phyloP scores from a whole-genome alignment of 179 eudicot genomes.

The Silene vulgaris region DNA sequence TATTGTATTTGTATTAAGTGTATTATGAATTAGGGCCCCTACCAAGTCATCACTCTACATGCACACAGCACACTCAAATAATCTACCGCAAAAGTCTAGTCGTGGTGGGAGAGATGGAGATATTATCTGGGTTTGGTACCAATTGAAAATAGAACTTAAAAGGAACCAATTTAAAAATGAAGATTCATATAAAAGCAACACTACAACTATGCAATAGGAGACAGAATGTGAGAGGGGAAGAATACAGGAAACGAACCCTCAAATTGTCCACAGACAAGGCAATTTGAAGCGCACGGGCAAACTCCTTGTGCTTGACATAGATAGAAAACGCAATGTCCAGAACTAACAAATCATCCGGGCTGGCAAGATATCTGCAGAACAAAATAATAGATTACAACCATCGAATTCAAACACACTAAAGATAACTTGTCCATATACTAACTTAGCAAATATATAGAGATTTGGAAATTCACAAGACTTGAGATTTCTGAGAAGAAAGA shows the following conservation, averaged over 20 bases:
- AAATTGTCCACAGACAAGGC: conserved; percentile 25
- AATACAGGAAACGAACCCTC: conserved; percentile 44
- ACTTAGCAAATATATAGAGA: background rate
- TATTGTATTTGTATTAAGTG: too few species aligned
- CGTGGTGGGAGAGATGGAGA: too few species aligned
- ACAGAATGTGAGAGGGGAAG: background rate
- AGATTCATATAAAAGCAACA: background rate
- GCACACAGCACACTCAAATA: too few species aligned
- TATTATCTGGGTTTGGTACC: too few species aligned
- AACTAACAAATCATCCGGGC: conserved; percentile 78
- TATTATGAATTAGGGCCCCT: too few species aligned
- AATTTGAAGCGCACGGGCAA: conserved; percentile 81
- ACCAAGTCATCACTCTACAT: too few species aligned
- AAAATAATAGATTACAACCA: background rate
- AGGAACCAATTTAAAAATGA: background rate
- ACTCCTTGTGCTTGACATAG: conserved; percentile 68
- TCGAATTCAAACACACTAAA: background rate
- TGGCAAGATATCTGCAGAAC: conserved; percentile 71
- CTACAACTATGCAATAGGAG: background rate
- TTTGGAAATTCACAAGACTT: background rate
- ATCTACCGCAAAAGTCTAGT: too few species aligned
- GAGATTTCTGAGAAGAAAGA: background rate
- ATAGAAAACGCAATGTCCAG: conserved; percentile 64
- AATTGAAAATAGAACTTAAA: too few species aligned
- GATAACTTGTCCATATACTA: background rate